Conservation (phyloP, 208 protist species). For the Histomonas meleagridis region DNA sequence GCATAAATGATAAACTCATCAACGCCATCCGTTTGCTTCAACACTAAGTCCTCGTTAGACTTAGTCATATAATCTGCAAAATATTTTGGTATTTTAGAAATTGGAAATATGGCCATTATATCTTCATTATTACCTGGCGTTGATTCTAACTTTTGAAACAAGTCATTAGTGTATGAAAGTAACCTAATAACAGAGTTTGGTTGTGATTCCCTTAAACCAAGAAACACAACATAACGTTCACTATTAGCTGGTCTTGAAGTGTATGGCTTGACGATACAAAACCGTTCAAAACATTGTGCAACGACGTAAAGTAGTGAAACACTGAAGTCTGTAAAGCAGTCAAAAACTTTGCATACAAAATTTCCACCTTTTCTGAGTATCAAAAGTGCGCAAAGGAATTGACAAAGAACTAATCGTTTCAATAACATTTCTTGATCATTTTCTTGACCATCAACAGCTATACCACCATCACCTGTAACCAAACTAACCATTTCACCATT, state of each 20-base stretch:
- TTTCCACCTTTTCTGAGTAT: not conserved
- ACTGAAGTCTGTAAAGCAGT: not conserved
- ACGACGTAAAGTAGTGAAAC: not conserved
- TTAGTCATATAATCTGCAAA: not conserved
- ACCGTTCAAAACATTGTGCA: not conserved
- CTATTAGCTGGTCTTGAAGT: conserved; percentile 28
- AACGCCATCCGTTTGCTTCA: not conserved
- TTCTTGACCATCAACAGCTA: conserved; percentile 12
- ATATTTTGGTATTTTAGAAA: not conserved
- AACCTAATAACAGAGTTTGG: not conserved
- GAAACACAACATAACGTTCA: not conserved
- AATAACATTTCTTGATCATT: conserved; percentile 29
- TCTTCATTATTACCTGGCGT: not conserved
- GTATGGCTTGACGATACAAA: conserved; percentile 29
- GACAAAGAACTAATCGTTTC: conserved; percentile 1
- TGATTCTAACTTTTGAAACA: not conserved
- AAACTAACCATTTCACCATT: not conserved
- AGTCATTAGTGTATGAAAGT: not conserved
- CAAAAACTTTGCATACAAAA: conserved; percentile 32
- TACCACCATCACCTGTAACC: conserved; percentile 35
- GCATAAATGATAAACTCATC: not conserved
- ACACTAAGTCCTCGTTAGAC: not conserved
- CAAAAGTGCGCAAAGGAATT: not conserved
- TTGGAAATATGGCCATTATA: not conserved
- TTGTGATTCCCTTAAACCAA: not conserved